Base-by-base conservation (phyloP, 805 yeast species). In the Suhomyces xylopsoci region DNA sequence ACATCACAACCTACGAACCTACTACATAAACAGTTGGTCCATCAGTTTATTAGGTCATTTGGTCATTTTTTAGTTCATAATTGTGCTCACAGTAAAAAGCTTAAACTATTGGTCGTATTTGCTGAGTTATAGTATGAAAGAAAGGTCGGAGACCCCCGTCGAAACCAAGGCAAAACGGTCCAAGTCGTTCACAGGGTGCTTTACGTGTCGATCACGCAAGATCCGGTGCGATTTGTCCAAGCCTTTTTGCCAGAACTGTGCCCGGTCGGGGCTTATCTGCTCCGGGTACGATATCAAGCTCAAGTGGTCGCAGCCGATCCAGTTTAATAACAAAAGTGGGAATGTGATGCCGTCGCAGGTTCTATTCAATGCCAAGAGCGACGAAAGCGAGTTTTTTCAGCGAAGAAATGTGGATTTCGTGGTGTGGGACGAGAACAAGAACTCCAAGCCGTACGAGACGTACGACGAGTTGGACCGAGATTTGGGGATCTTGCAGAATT, bases 181-280 rank as follows among this genome's bases (percentile, higher is more conserved):
- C 45, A 91, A 90, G 64, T 84, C 94, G 0, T 90, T 89, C 63
- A 84, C 88, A 0, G 97, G 97, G 1, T 91, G 97, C 64, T 89
- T 89, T 75, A 88, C 96, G 0, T 90, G 97, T 62, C 77, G 97
- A 44, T 73, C 85, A 14, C 69, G 97, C 45, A 88, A 90, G 66
- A 85, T 90, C 47, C 84, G 88, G 53, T 91, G 97, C 67, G 96
- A 90, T 64, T 72, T 87, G 51, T 73, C 77, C 14, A 79, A 78
- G 57, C 97, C 97, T 0, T 64, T 70, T 12, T 91, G 97, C 68
- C 64, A 68, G n/a, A 78, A 88, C 52, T 91, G 97, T 66, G 73
- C 74, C 41, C 84, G 83, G 61, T 79, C 89, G 0, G 84, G 86
- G 0, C 65, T 88, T 25, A 71, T 74, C 3, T 91, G 97, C 62